Percentiles rank a stretch among this genome's conserved stretches.
Evolutionary conservation across 768 basidiomycete genomes (phyloP).

Genomic region (Boletus huronensis): DNA sequence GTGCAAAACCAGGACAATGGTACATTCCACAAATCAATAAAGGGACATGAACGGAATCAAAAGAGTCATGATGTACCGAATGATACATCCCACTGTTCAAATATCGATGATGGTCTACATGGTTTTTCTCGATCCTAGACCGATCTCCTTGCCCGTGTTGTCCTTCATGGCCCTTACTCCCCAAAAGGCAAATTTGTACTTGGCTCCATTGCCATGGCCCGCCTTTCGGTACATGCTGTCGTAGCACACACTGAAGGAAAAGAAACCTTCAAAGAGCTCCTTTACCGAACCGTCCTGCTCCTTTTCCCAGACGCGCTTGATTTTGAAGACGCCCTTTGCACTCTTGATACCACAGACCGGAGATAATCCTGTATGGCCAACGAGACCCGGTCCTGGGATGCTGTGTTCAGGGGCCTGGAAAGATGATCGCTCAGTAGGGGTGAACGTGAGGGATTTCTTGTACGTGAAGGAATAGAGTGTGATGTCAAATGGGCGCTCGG

Average conservation of each 20-base stretch:
- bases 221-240: conserved; percentile 34
- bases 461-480: conserved; percentile 23
- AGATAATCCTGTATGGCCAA: conserved; percentile 24
- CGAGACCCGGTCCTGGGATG: conserved; percentile 25
- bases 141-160: conserved; percentile 33
- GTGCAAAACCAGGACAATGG: not conserved
- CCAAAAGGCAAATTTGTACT: conserved; percentile 34
- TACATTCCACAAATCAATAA: conserved; percentile 5
- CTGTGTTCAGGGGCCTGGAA: conserved; percentile 24
- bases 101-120: not conserved
- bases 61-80: not conserved
- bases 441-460: conserved; percentile 27
- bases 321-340: conserved; percentile 34
- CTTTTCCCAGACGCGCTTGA: conserved; percentile 35
- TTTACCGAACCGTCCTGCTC: conserved; percentile 17
- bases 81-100: not conserved
- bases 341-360: conserved; percentile 33
- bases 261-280: conserved; percentile 40
- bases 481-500: conserved; percentile 34
- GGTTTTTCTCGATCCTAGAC: conserved; percentile 27
- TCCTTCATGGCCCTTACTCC: conserved; percentile 36
- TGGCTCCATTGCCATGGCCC: conserved; percentile 35
- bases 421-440: conserved; percentile 24
- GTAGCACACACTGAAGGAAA: conserved; percentile 36
- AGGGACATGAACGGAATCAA: not conserved